Conservation (phyloP, 1,139 yeast species). For the Geotrichum candidum region DNA sequence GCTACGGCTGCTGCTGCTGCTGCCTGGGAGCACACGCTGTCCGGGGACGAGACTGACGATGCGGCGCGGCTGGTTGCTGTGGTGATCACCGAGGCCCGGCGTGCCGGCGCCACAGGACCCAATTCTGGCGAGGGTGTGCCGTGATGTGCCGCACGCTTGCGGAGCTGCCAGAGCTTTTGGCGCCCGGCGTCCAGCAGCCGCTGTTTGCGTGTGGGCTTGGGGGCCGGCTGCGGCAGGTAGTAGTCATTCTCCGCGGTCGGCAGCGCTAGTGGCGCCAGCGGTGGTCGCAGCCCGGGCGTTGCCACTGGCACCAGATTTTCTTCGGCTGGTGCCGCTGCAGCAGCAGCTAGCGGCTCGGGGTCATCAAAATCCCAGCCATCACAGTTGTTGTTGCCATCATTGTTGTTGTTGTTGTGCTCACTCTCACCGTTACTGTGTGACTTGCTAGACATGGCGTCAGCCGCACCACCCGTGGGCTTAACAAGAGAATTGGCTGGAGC, state of each 20-base stretch:
- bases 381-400: not conserved
- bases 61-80: too few relatives aligned
- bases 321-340: too few relatives aligned
- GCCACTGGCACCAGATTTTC: too few relatives aligned
- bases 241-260: not conserved
- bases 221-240: too few relatives aligned
- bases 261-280: not conserved
- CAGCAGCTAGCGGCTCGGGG: not conserved
- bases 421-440: not conserved
- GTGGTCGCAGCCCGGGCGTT: not conserved
- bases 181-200: not conserved
- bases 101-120: too few relatives aligned
- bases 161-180: not conserved
- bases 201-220: not conserved
- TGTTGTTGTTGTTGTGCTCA: not conserved
- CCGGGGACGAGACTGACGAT: too few relatives aligned
- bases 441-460: not conserved
- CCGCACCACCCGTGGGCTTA: not conserved
- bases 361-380: not conserved
- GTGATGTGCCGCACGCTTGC: not conserved
- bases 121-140: not conserved
- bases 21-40: not conserved
- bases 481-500: too few relatives aligned
- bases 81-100: too few relatives aligned
- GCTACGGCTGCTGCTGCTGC: not conserved